Conservation (phyloP, 768 basidiomycete genomes). For the Daedaleopsis nitida region DNA sequence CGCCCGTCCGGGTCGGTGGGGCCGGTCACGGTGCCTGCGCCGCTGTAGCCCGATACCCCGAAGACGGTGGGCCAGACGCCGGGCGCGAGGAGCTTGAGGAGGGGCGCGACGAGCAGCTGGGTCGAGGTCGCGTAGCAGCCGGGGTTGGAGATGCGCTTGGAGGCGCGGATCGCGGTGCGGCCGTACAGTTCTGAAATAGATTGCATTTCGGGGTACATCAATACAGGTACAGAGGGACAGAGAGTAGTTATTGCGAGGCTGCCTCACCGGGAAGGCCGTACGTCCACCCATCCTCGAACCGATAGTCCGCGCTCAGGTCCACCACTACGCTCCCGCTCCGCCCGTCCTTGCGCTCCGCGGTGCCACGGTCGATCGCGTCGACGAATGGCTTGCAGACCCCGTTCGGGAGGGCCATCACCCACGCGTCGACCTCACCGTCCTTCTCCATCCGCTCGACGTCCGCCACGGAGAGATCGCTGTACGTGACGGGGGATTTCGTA, state of each 20-base stretch:
- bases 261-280: conserved; percentile 98
- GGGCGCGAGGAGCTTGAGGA: conserved; percentile 69
- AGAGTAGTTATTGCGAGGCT: conserved; percentile 36
- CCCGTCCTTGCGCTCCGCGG: conserved; percentile 49
- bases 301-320: conserved; percentile 92
- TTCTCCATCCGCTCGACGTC: conserved; percentile 91
- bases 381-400: conserved; percentile 97
- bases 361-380: conserved; percentile 84
- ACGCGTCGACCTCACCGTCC: conserved; percentile 89
- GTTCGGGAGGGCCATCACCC: conserved; percentile 99
- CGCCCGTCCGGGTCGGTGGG: conserved; percentile 64
- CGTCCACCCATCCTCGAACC: conserved; percentile 94
- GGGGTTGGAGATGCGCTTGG: conserved; percentile 93
- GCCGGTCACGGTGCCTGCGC: conserved; percentile 85
- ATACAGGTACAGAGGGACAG: conserved; percentile 26
- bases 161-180: conserved; percentile 61
- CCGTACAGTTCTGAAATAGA: conserved; percentile 78
- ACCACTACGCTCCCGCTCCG: conserved; percentile 74
- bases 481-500: conserved; percentile 69
- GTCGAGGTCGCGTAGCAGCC: conserved; percentile 96
- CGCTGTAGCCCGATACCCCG: conserved; percentile 92
- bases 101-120: conserved; percentile 89
- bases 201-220: conserved; percentile 33
- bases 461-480: conserved; percentile 75
- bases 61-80: conserved; percentile 79